phyloP scores from a whole-genome alignment of 495 filamentous ascomycete genomes.

The Hypomontagnella monticulosa region DNA sequence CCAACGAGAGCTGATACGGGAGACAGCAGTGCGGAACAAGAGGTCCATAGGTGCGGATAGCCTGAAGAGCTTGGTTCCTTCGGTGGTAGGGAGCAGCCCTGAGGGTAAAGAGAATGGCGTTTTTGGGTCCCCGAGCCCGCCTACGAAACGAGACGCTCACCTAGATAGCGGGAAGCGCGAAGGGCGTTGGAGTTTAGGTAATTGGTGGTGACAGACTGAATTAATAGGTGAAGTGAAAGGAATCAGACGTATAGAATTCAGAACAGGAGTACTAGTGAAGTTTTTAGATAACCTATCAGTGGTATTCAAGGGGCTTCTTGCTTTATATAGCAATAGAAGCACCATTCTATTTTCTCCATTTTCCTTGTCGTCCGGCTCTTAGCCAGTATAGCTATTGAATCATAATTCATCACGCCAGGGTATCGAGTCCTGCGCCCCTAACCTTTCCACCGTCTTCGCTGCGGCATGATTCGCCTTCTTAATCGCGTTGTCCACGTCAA shows the following conservation, averaged over 20 bases:
- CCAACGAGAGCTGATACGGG: slow-evolving; percentile 47
- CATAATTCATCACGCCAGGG: slow-evolving; percentile 84
- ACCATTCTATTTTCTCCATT: not conserved
- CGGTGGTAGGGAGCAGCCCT: slow-evolving; percentile 31
- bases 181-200: slow-evolving; percentile 42
- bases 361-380: not conserved
- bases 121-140: slow-evolving; percentile 13
- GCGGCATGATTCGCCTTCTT: slow-evolving; percentile 76
- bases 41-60: slow-evolving; percentile 54
- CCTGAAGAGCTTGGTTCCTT: slow-evolving; percentile 55
- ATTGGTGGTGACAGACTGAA: slow-evolving; percentile 33
- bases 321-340: not conserved
- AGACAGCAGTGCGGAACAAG: slow-evolving; percentile 53
- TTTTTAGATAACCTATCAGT: slow-evolving; percentile 22
- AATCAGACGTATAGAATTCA: slow-evolving; percentile 9
- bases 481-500: slow-evolving; percentile 69
- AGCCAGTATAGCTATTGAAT: not conserved
- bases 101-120: slow-evolving; percentile 36
- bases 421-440: slow-evolving; percentile 87
- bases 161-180: slow-evolving; percentile 20
- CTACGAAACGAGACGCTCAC: not conserved
- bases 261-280: slow-evolving; percentile 6
- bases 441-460: slow-evolving; percentile 76
- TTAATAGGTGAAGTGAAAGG: not conserved
- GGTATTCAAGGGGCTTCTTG: slow-evolving; percentile 7